Percentiles rank a stretch among this genome's conserved stretches.
These are phyloP conservation scores for Mycena rebaudengoi DNA, from an alignment of 768 basidiomycete species.

Conservation along the genomic window DNA sequence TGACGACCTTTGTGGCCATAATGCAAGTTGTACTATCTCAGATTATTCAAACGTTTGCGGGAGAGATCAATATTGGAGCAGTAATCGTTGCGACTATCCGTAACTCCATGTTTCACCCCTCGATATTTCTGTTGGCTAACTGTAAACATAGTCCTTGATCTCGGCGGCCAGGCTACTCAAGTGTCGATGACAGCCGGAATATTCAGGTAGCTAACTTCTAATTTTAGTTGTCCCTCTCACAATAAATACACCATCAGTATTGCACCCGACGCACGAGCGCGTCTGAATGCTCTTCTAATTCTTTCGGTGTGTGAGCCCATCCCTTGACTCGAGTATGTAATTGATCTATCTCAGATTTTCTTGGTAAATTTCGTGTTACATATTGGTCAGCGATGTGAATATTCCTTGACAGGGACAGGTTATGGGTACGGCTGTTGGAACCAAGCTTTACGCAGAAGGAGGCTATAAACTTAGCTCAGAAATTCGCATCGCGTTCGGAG, in stretches of 20 bases:
- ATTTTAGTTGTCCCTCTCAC: slow-evolving; percentile 35
- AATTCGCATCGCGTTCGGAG: slow-evolving; percentile 53
- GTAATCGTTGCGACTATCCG: slow-evolving; percentile 62
- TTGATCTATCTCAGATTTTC: slow-evolving; percentile 14
- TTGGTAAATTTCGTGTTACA: slow-evolving; percentile 10
- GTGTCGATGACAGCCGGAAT: slow-evolving; percentile 57
- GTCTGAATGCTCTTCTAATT: slow-evolving; percentile 66
- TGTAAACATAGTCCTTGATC: slow-evolving; percentile 44
- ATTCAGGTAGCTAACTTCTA: slow-evolving; percentile 44
- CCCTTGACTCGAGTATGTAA: background rate
- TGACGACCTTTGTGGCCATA: slow-evolving; percentile 57
- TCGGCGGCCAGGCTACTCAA: slow-evolving; percentile 61
- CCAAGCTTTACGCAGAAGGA: slow-evolving; percentile 55
- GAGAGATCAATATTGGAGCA: slow-evolving; percentile 57
- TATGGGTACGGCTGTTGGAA: slow-evolving; percentile 65
- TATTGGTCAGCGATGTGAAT: slow-evolving; percentile 52
- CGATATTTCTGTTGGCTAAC: background rate
- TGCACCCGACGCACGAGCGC: slow-evolving; percentile 52
- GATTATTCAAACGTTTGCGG: slow-evolving; percentile 58
- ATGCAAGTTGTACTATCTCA: slow-evolving; percentile 47
- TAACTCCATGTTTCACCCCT: background rate
- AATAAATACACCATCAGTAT: slow-evolving; percentile 41
- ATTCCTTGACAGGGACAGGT: slow-evolving; percentile 54
- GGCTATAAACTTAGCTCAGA: slow-evolving; percentile 62
- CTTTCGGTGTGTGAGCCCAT: slow-evolving; percentile 20